These are phyloP conservation scores for Polychaeton citri DNA, from an alignment of 2,329 filamentous ascomycete genomes.

Conservation along the genomic window DNA sequence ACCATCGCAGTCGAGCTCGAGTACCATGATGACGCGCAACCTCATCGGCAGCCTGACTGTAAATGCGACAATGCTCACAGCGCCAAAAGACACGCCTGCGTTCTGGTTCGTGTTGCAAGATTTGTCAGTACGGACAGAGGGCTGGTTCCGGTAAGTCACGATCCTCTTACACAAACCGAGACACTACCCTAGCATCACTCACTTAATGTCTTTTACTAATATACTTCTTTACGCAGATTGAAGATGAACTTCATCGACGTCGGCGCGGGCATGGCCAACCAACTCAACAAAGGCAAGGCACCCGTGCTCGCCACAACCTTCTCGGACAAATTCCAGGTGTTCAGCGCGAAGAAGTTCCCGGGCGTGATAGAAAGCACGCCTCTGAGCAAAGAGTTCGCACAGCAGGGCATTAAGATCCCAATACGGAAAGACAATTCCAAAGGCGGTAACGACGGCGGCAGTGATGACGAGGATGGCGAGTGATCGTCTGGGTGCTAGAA, in stretches of 20 bases:
- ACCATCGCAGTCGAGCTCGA: conserved; percentile 16
- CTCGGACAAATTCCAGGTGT: conserved; percentile 83
- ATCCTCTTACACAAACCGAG: not conserved
- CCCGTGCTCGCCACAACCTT: conserved; percentile 77
- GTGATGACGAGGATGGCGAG: conserved; percentile 27
- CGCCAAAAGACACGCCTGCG: conserved; percentile 66
- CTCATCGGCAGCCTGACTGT: conserved; percentile 84
- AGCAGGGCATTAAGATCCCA: conserved; percentile 91
- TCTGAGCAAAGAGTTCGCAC: conserved; percentile 83
- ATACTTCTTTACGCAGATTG: conserved; percentile 32
- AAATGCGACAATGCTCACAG: conserved; percentile 72
- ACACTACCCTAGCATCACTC: no score
- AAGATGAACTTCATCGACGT: conserved; percentile 79
- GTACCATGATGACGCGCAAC: conserved; percentile 84
- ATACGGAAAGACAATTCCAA: conserved; percentile 62
- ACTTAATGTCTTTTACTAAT: not conserved
- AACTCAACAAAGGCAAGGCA: conserved; percentile 60
- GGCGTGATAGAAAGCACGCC: conserved; percentile 89
- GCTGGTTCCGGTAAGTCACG: conserved; percentile 63
- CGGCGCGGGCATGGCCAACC: conserved; percentile 33
- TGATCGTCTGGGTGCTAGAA: not conserved
- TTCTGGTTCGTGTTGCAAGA: conserved; percentile 98
- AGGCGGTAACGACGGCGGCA: conserved; percentile 25
- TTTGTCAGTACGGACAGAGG: conserved; percentile 85
- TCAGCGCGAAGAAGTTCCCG: conserved; percentile 94